These are phyloP conservation scores for Mycena olivaceomarginata DNA, from an alignment of 768 basidiomycete species.

Conservation along the genomic window DNA sequence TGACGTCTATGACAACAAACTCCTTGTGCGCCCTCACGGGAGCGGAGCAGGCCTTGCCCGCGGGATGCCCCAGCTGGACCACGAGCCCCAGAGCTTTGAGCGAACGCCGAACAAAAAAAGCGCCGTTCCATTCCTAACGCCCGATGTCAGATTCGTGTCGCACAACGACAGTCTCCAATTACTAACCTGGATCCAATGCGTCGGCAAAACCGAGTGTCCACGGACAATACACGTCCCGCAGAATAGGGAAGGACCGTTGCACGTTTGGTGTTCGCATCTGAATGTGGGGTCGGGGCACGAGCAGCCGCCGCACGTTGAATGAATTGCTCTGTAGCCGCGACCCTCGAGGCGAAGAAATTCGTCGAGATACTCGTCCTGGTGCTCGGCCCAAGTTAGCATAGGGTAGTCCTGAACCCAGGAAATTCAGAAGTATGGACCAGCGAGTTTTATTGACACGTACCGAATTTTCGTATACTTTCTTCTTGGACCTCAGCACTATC, in stretches of 20 bases:
- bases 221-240: background rate
- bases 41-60: background rate
- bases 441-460: background rate
- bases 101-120: background rate
- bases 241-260: background rate
- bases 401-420: background rate
- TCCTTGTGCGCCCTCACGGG: background rate
- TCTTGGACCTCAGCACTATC: background rate
- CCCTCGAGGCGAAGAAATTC: slow-evolving; percentile 3
- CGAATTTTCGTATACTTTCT: background rate
- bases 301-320: background rate
- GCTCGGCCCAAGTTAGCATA: background rate
- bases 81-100: background rate
- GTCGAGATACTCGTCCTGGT: background rate
- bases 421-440: too few relatives aligned
- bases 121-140: background rate
- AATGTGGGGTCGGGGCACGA: background rate
- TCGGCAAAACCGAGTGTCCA: background rate
- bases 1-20: background rate
- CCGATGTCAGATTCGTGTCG: too few relatives aligned
- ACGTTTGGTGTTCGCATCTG: slow-evolving; percentile 10
- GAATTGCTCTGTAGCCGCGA: background rate
- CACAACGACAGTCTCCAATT: background rate
- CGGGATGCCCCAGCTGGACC: slow-evolving; percentile 14
- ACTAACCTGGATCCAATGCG: slow-evolving; percentile 15